phyloP scores from a whole-genome alignment of 2,329 filamentous ascomycete species.

The Penicillium concentricum region DNA sequence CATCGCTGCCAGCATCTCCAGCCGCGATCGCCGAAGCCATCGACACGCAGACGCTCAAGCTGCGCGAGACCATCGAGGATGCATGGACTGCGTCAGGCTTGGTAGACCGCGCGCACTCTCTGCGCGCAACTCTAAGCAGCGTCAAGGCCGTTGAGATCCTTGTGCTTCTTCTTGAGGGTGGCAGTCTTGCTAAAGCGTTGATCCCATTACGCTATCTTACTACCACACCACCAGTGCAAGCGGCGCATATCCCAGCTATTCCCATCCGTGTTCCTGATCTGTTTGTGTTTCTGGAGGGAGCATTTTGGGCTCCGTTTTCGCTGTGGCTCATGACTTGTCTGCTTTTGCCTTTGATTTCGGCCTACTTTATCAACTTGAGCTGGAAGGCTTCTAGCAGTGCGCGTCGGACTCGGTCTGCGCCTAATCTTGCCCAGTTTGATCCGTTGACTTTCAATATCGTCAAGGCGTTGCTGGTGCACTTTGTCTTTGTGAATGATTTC shows the following conservation, averaged over 20 bases:
- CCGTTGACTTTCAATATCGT: constrained; percentile 86
- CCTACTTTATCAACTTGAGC: constrained; percentile 90
- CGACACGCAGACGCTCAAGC: constrained; percentile 58
- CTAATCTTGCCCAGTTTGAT: constrained; percentile 57
- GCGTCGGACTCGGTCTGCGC: constrained; percentile 26
- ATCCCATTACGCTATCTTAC: constrained; percentile 71
- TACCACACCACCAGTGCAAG: constrained; percentile 63
- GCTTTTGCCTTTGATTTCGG: constrained; percentile 66
- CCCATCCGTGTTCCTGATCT: constrained; percentile 74
- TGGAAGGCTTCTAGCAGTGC: constrained; percentile 44
- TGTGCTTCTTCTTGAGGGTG: constrained; percentile 68
- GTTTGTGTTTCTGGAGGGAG: constrained; percentile 70
- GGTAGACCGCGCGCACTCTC: constrained; percentile 54
- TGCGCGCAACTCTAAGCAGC: constrained; percentile 68
- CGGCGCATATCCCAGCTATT: constrained; percentile 57
- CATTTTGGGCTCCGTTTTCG: constrained; percentile 80
- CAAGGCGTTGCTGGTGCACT: constrained; percentile 78
- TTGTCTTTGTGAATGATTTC: constrained; percentile 65
- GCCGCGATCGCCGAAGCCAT: constrained; percentile 64
- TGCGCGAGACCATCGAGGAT: constrained; percentile 35
- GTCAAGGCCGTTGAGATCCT: constrained; percentile 68
- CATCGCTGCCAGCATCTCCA: constrained; percentile 39
- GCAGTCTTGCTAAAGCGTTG: constrained; percentile 66
- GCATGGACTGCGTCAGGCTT: constrained; percentile 39
- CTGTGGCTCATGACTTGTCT: constrained; percentile 75